Percentiles rank a stretch among this genome's conserved stretches.
Conservation (phyloP, 257 asterid species). For the Solanum medicagineum region DNA sequence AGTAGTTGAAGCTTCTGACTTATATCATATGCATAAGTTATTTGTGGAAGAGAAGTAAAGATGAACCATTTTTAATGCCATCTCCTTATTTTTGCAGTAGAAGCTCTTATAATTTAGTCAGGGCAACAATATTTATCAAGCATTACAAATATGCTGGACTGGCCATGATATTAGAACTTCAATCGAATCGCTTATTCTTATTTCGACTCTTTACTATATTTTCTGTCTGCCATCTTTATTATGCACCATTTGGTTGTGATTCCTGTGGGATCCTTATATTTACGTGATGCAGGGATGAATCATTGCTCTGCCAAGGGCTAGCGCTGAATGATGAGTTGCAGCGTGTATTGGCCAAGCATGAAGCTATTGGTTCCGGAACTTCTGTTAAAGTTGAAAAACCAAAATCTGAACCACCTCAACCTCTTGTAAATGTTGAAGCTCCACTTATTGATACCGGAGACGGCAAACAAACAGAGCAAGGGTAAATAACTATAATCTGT, state of each 20-base stretch:
- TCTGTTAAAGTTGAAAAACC: slow-evolving; percentile 40
- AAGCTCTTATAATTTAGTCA: background rate
- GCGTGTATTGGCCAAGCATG: slow-evolving; percentile 85
- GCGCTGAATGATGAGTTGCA: slow-evolving; percentile 91
- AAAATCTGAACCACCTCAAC: slow-evolving; percentile 38
- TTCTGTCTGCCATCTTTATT: background rate
- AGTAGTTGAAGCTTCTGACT: background rate
- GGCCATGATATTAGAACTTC: background rate
- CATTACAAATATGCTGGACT: background rate
- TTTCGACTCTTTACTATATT: background rate
- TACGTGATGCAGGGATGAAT: slow-evolving; percentile 64
- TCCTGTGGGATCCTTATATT: slow-evolving; percentile 1
- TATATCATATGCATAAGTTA: background rate
- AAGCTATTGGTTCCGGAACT: slow-evolving; percentile 67
- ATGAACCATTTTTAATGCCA: background rate
- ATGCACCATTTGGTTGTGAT: background rate
- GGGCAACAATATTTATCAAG: background rate
- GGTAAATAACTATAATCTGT: slow-evolving; percentile 34
- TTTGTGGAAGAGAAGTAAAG: background rate
- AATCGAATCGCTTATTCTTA: background rate
- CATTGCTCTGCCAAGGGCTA: slow-evolving; percentile 83
- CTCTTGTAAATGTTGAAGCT: slow-evolving; percentile 54
- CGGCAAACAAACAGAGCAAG: slow-evolving; percentile 32
- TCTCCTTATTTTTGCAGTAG: background rate
- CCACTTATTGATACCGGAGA: slow-evolving; percentile 81